Evolutionary conservation across 495 filamentous ascomycete genomes (phyloP), one percentile per base, ranked within the genome.

Genomic region (Aspergillus bridgeri): DNA sequence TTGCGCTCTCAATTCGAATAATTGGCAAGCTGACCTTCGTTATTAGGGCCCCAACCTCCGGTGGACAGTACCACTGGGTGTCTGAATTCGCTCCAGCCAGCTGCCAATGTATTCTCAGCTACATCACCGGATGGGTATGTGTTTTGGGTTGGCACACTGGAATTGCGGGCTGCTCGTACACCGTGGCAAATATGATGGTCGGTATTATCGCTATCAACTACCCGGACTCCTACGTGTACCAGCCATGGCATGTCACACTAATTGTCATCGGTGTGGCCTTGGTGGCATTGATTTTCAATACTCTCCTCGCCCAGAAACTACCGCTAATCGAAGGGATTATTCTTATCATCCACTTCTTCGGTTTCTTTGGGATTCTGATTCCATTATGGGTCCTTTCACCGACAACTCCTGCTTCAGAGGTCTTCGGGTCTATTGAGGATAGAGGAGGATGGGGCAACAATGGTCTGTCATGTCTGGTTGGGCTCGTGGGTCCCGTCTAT

Each of bases 1-100:
- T 3, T n/a, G n/a, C n/a, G n/a, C n/a, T n/a, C n/a, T n/a, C n/a
- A n/a, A n/a, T n/a, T n/a, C n/a, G n/a, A n/a, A n/a, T n/a, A n/a
- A n/a, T n/a, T n/a, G n/a, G n/a, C n/a, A n/a, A n/a, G 33, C 13
- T 3, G 0, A 15, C 9, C 11, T 15, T 38, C 11, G 27, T 29
- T 3, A 19, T 15, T 23, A 70, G 69, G 70, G 71, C 71, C 7
- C 71, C 71, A 20, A 74, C 71, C 3, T 63, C 63, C 20, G 70
- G 73, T 53, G 72, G 72, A 4, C 72, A 76, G 51, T 76, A 69
- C 53, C 72, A 75, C 46, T 81, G 78, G 80, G 75, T 79, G 1
- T 77, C 71, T 8, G 75, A 79, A 58, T 71, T 68, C 62, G 60
- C 64, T 0, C 60, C 69, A 20, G 60, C 59, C 9, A 50, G 60